phyloP scores from a whole-genome alignment of 495 filamentous ascomycete species.

The Aspergillus panamensis region DNA sequence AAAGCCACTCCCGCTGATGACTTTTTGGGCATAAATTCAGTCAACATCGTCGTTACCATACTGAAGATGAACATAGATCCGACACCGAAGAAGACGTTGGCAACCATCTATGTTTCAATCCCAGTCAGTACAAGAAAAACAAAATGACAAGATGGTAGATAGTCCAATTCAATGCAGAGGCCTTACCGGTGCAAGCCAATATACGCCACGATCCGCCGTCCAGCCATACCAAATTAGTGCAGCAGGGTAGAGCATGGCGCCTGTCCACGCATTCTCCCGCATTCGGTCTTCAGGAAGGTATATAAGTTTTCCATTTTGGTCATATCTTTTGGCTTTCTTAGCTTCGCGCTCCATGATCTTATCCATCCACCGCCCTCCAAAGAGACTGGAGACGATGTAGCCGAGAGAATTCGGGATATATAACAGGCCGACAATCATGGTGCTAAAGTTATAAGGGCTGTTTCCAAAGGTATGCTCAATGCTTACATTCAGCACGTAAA shows the following conservation, averaged over 20 bases:
- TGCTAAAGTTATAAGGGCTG: constrained; percentile 70
- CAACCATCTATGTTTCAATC: constrained; percentile 51
- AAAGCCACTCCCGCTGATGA: constrained; percentile 77
- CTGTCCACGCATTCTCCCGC: constrained; percentile 84
- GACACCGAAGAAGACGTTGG: constrained; percentile 85
- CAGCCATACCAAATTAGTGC: constrained; percentile 68
- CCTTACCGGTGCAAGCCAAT: constrained; percentile 62
- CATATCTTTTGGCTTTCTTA: constrained; percentile 63
- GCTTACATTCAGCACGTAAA: constrained; percentile 87
- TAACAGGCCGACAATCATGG: constrained; percentile 69
- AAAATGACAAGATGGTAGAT: neutral
- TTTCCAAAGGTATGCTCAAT: constrained; percentile 71
- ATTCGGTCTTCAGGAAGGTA: constrained; percentile 85
- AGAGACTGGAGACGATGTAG: constrained; percentile 66
- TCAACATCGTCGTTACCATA: constrained; percentile 75
- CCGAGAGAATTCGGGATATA: constrained; percentile 82
- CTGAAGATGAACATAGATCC: constrained; percentile 88
- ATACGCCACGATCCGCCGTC: constrained; percentile 54
- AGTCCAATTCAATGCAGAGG: neutral
- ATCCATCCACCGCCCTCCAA: constrained; percentile 87
- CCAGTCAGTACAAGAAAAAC: constrained; percentile 8
- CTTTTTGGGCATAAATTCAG: constrained; percentile 81
- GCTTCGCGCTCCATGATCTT: constrained; percentile 84
- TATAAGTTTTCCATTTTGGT: constrained; percentile 63
- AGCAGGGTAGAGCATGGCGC: constrained; percentile 68